Percentiles rank a stretch among this genome's conserved stretches.
These are phyloP conservation scores for Coleophoma cylindrospora DNA, from an alignment of 2,329 filamentous ascomycete species.

Conservation along the genomic window DNA sequence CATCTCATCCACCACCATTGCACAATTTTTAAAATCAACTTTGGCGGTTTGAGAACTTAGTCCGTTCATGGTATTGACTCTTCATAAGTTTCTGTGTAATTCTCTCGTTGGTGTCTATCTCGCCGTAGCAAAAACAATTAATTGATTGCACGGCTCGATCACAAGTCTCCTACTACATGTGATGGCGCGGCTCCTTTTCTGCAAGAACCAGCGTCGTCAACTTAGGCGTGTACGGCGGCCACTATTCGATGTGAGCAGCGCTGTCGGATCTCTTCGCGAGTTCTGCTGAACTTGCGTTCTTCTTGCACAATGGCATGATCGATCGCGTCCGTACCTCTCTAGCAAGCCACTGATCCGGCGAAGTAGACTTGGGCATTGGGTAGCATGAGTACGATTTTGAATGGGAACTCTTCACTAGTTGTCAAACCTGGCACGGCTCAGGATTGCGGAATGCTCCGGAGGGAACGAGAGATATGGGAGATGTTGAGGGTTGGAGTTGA, in stretches of 20 bases:
- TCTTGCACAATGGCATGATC: constrained; percentile 36
- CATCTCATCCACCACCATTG: no score
- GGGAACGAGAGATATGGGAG: not conserved
- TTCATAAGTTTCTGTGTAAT: no score
- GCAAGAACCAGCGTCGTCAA: not conserved
- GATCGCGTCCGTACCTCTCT: constrained; percentile 40
- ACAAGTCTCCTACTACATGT: no score
- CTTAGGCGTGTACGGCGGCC: not conserved
- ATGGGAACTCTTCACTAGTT: not conserved
- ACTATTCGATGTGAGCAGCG: not conserved
- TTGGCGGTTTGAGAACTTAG: no score
- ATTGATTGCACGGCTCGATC: no score
- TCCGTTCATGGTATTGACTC: no score
- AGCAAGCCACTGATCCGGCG: constrained; percentile 36
- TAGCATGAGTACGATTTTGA: not conserved
- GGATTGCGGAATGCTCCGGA: not conserved
- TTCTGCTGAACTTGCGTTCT: constrained; percentile 33
- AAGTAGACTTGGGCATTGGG: constrained; percentile 5
- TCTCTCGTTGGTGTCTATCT: no score
- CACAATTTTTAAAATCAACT: no score
- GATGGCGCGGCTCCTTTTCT: no score
- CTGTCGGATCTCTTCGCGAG: not conserved
- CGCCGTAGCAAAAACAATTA: no score
- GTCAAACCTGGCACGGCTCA: not conserved
- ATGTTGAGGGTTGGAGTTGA: not conserved